Percentiles rank a stretch among this genome's conserved stretches.
These are phyloP conservation scores for Cystobasidiopsis lactophilus DNA, from an alignment of 768 basidiomycete species.

Conservation along the genomic window DNA sequence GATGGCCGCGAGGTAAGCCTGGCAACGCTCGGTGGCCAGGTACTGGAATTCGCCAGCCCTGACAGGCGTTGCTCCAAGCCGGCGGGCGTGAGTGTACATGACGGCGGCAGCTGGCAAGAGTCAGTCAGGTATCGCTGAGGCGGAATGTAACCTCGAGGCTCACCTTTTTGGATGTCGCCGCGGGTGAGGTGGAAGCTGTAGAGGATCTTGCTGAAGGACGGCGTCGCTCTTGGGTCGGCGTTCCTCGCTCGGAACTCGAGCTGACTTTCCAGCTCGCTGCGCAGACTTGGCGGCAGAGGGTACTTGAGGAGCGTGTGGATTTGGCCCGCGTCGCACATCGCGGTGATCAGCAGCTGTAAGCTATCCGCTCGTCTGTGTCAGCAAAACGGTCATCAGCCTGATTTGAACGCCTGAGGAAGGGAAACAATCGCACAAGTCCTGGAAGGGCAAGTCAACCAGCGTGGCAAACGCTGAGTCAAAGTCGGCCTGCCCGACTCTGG, in stretches of 20 bases:
- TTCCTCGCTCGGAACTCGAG: constrained; percentile 84
- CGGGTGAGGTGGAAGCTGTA: constrained; percentile 77
- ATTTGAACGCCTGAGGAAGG: constrained; percentile 1
- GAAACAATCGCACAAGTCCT: constrained; percentile 43
- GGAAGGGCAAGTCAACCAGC: constrained; percentile 49
- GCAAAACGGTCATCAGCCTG: constrained; percentile 3
- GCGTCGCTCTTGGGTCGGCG: constrained; percentile 61
- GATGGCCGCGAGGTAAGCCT: constrained; percentile 51
- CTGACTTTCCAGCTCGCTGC: constrained; percentile 66
- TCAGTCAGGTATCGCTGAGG: constrained; percentile 9
- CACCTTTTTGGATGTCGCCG: constrained; percentile 80
- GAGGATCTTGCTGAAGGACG: constrained; percentile 73
- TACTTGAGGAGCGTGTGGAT: constrained; percentile 54
- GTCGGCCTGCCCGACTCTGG: constrained; percentile 44
- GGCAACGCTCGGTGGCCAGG: constrained; percentile 49
- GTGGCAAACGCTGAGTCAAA: constrained; percentile 77
- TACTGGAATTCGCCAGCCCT: constrained; percentile 28
- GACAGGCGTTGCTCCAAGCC: constrained; percentile 35
- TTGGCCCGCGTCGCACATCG: constrained; percentile 77
- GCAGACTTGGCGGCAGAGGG: constrained; percentile 54
- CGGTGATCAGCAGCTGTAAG: constrained; percentile 57
- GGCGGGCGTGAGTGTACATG: constrained; percentile 80
- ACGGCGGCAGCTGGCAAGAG: constrained; percentile 47
- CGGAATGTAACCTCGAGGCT: constrained; percentile 20
- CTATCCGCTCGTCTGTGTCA: constrained; percentile 64